These are phyloP conservation scores for Colletotrichum graminicola DNA, from an alignment of 2,329 filamentous ascomycete genomes.

Conservation along the genomic window DNA sequence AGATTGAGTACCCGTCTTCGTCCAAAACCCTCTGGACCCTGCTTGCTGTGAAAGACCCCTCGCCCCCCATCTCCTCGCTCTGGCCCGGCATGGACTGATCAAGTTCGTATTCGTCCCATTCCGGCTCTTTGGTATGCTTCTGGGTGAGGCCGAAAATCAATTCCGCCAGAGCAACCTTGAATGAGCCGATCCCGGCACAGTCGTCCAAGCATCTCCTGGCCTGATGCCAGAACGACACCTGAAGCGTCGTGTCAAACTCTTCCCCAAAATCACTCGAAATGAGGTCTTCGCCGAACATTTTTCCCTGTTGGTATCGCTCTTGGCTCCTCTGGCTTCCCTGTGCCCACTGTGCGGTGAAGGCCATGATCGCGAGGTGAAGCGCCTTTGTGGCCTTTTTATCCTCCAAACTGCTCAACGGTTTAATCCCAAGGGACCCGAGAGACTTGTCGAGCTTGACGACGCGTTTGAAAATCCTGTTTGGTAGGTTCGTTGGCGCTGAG, in stretches of 20 bases:
- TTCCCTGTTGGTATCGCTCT: constrained; percentile 11
- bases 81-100: neutral
- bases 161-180: constrained; percentile 54
- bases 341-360: constrained; percentile 66
- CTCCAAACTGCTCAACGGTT: constrained; percentile 56
- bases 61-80: neutral
- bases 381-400: constrained; percentile 59
- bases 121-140: constrained; percentile 43
- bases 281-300: constrained; percentile 34
- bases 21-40: constrained; percentile 43
- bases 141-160: constrained; percentile 55
- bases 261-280: constrained; percentile 46
- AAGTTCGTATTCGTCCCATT: constrained; percentile 22
- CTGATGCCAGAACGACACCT: constrained; percentile 54
- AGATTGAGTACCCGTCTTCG: constrained; percentile 50
- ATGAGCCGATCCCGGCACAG: constrained; percentile 52
- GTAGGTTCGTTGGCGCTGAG: constrained; percentile 48
- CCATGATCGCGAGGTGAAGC: constrained; percentile 62
- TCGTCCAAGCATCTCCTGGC: constrained; percentile 53
- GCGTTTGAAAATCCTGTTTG: constrained; percentile 59
- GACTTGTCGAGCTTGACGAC: constrained; percentile 61
- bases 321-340: constrained; percentile 50
- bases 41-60: neutral
- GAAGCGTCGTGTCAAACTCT: constrained; percentile 55
- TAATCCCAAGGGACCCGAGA: constrained; percentile 55